Base-by-base conservation (phyloP, 75 land plant genomes). In the Larix kaempferi region DNA sequence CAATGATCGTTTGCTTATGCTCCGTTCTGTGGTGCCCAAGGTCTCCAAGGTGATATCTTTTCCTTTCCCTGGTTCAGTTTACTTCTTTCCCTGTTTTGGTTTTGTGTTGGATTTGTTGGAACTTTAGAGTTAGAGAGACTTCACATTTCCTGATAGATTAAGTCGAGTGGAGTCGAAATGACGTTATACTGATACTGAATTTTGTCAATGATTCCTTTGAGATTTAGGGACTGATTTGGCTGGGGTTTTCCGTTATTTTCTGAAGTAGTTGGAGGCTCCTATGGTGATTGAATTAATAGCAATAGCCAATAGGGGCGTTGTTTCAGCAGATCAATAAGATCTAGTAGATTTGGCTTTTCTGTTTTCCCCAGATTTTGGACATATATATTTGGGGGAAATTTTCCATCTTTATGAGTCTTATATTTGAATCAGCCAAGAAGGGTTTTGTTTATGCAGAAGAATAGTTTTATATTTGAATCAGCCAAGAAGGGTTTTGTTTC, bases 11-110 rank as follows among this genome's bases (percentile, higher is more conserved):
- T 89, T 95, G 49, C 90, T 88, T 77, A 88, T 88, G 76, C 96
- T 95, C 25, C 79, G 96, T 71, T 87, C 96, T 5, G 92, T 95
- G 76, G 98, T 95, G 65, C 96, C 98, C 71, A 95, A 93, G 56
- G 93, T 95, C 73, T 89, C 90, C 78, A 94, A 91, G 91, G 96
- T 61, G 63, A 2, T 61, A 13, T 11, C 25, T 8, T 10, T 11
- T 61, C 22, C 25, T 3, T 8, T 22, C 26, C 11, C 63, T 61
- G 13, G 25, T 25, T 22, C 22, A 61, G 22, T 61, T 23, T 22
- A n/a, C 27, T n/a, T n/a, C n/a, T n/a, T n/a, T n/a, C n/a, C n/a
- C n/a, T n/a, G n/a, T n/a, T n/a, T n/a, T n/a, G n/a, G n/a, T n/a
- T n/a, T n/a, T n/a, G n/a, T n/a, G n/a, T n/a, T n/a, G n/a, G n/a